Conservation (phyloP, 2,329 filamentous ascomycete genomes). For the Fusarium humuli region DNA sequence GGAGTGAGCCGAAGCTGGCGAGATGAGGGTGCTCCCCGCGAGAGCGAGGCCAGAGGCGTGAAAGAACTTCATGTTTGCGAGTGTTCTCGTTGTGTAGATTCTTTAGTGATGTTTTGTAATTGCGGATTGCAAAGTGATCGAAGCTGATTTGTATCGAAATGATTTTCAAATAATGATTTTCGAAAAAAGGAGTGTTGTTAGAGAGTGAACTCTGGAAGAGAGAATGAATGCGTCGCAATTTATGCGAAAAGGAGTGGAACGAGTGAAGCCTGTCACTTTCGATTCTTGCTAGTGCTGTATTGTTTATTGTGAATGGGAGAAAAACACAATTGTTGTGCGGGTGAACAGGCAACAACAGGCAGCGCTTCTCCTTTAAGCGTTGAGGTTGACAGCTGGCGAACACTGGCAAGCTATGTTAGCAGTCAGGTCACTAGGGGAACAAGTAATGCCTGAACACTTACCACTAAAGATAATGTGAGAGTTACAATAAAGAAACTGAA, state of each 20-base stretch:
- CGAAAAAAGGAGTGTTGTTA: constrained; percentile 27
- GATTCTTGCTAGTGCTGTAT: constrained; percentile 21
- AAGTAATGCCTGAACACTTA: constrained; percentile 25
- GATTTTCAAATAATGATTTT: constrained; percentile 22
- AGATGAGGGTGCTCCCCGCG: constrained; percentile 46
- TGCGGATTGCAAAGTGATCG: constrained; percentile 4
- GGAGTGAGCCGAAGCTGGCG: constrained; percentile 70
- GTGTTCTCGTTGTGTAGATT: constrained; percentile 10
- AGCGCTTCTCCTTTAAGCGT: constrained; percentile 12
- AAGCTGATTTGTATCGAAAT: constrained; percentile 17
- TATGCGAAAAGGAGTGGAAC: constrained; percentile 33
- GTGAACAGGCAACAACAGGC: constrained; percentile 33
- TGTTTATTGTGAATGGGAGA: constrained; percentile 26
- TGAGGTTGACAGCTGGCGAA: constrained; percentile 38
- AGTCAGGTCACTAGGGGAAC: neutral
- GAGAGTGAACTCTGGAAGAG: constrained; percentile 14
- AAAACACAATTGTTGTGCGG: constrained; percentile 21
- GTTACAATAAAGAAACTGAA: neutral
- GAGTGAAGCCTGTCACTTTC: constrained; percentile 31
- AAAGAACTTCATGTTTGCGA: constrained; percentile 40
- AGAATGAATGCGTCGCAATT: constrained; percentile 37
- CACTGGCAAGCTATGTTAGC: constrained; percentile 31
- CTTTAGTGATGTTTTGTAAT: constrained; percentile 9
- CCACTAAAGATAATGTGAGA: constrained; percentile 10
- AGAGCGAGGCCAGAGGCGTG: constrained; percentile 38